Percentiles rank a stretch among this genome's conserved stretches.
Evolutionary conservation across 768 basidiomycete species (phyloP).

Genomic region (Lentinus brumalis): DNA sequence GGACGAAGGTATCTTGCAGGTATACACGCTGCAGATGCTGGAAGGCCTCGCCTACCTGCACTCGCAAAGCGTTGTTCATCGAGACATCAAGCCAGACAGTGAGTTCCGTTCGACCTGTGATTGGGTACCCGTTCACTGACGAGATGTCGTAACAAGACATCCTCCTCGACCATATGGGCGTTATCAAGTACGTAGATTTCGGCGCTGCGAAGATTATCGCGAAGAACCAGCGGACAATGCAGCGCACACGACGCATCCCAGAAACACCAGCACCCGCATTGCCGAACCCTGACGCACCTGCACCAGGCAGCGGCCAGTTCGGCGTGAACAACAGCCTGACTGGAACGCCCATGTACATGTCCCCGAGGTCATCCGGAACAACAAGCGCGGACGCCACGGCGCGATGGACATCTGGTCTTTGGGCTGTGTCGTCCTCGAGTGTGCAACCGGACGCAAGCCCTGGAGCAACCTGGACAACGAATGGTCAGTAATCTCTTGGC

Average conservation of each 20-base stretch:
- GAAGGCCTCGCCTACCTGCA: slow-evolving; percentile 94
- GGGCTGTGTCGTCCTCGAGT: slow-evolving; percentile 97
- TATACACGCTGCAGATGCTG: slow-evolving; percentile 97
- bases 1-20: slow-evolving; percentile 92
- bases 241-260: slow-evolving; percentile 58
- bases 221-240: slow-evolving; percentile 82
- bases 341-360: slow-evolving; percentile 99
- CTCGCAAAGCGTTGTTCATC: slow-evolving; percentile 88
- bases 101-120: slow-evolving; percentile 36
- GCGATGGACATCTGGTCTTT: slow-evolving; percentile 99
- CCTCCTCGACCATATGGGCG: slow-evolving; percentile 83
- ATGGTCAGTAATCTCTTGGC: slow-evolving; percentile 61
- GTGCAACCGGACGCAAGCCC: slow-evolving; percentile 94
- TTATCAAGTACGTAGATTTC: slow-evolving; percentile 97
- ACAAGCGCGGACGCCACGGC: slow-evolving; percentile 82
- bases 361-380: slow-evolving; percentile 96
- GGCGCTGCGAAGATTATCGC: slow-evolving; percentile 96
- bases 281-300: slow-evolving; percentile 32
- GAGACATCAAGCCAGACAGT: slow-evolving; percentile 99
- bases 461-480: slow-evolving; percentile 99
- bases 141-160: slow-evolving; percentile 63
- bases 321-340: slow-evolving; percentile 81
- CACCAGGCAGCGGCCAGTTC: slow-evolving; percentile 36
- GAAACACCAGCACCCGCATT: slow-evolving; percentile 39
- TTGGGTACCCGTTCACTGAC: background rate